Evolutionary conservation across 2,329 filamentous ascomycete genomes (phyloP), one percentile per base, ranked within the genome.

Genomic region (Verticillium zaregamsianum): DNA sequence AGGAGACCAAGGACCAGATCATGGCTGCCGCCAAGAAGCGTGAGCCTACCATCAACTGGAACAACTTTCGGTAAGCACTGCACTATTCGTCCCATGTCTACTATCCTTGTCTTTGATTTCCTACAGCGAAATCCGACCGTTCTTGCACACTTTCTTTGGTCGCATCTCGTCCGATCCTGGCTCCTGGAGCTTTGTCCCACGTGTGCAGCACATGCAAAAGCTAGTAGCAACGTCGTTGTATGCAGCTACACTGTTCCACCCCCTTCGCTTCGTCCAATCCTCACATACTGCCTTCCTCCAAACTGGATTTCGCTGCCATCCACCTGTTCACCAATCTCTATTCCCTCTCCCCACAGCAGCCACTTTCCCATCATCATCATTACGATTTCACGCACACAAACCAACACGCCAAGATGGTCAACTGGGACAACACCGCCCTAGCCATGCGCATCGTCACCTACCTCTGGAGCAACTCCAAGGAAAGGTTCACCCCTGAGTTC

Each of bases 341-440:
- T 28, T 6, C 28, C 28, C 28, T 25, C 28, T 28, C 28, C 4
- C 28, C 28, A 5, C 5, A 28, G 28, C 4, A 28, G 5, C 28
- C 28, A 5, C 28, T 28, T 28, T 6, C 5, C 37, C 14, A 39
- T 39, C 37, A 39, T 39, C 37, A 40, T 37, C 6, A 14, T 17
- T 6, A 28, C 39, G 28, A 28, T 5, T 15, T 17, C 23, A 5
- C 49, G 25, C 9, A 35, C 37, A 23, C 15, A 17, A 45, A 45
- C n/a, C 3, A n/a, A 57, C 31, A 6, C 37, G 33, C 39, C 33
- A 65, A 25, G 8, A 65, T 65, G 63, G 35, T 61, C 15, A 62
- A 66, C 39, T 78, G 76, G 76, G 71, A 72, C 9, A 73, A 72
- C 58, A 17, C 69, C 40, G 67, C 62, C 1, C 71, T 79, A 62